These are phyloP conservation scores for Talaromyces albobiverticillius DNA, from an alignment of 2,329 filamentous ascomycete species.

Conservation along the genomic window DNA sequence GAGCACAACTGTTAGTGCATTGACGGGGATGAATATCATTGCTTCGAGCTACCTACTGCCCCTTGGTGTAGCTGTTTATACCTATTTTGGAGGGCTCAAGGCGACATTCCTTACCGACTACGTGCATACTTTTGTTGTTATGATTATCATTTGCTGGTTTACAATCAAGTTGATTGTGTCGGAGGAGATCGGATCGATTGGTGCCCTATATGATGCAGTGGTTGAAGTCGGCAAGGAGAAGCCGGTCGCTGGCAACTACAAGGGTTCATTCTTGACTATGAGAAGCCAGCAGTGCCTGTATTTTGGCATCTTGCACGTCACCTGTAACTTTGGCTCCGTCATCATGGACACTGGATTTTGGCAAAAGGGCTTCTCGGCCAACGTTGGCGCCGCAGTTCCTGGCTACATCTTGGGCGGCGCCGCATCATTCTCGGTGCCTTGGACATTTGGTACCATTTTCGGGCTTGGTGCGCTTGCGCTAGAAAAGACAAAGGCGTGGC, in stretches of 20 bases:
- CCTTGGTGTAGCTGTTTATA: slow-evolving; percentile 46
- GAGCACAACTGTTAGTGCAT: slow-evolving; percentile 25
- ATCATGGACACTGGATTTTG: slow-evolving; percentile 55
- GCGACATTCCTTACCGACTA: slow-evolving; percentile 52
- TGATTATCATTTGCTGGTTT: slow-evolving; percentile 51
- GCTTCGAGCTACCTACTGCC: slow-evolving; percentile 19
- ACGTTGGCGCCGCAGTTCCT: slow-evolving; percentile 47
- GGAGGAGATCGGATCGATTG: slow-evolving; percentile 41
- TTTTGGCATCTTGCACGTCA: neutral
- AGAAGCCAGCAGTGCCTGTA: slow-evolving; percentile 35
- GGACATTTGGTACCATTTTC: slow-evolving; percentile 48
- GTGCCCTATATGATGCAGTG: slow-evolving; percentile 48
- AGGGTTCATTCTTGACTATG: slow-evolving; percentile 49
- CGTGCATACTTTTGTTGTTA: slow-evolving; percentile 47
- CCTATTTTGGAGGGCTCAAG: slow-evolving; percentile 48
- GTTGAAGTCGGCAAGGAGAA: slow-evolving; percentile 41
- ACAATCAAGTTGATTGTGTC: slow-evolving; percentile 45
- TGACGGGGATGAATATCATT: slow-evolving; percentile 36
- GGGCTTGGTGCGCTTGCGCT: slow-evolving; percentile 45
- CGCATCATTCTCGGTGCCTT: slow-evolving; percentile 48
- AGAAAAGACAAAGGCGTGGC: slow-evolving; percentile 46
- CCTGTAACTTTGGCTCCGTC: slow-evolving; percentile 35
- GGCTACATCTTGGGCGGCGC: slow-evolving; percentile 47
- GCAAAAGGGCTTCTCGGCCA: slow-evolving; percentile 52
- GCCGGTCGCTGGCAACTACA: slow-evolving; percentile 46